These are phyloP conservation scores for Gymnopus androsaceus DNA, from an alignment of 1,284 basidiomycete genomes.

Conservation along the genomic window DNA sequence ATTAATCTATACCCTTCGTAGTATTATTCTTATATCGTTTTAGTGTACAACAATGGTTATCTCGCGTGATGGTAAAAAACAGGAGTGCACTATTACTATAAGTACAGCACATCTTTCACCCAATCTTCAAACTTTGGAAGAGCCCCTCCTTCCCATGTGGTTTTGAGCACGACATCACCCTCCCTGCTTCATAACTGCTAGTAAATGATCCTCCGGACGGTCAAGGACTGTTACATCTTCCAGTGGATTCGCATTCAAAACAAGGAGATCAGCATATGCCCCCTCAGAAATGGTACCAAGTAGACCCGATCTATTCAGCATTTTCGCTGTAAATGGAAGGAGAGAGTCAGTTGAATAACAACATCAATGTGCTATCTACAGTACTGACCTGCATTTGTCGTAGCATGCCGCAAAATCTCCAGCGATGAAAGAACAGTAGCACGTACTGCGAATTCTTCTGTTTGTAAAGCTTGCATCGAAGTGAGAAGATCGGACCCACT, in stretches of 20 bases:
- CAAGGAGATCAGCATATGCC: constrained; percentile 44
- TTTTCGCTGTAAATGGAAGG: constrained; percentile 26
- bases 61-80: too few relatives aligned
- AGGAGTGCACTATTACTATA: too few relatives aligned
- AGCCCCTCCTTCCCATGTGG: not conserved
- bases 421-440: constrained; percentile 37
- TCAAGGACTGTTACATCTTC: constrained; percentile 47
- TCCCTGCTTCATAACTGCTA: constrained; percentile 40
- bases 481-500: constrained; percentile 44
- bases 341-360: not conserved
- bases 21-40: too few relatives aligned
- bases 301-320: constrained; percentile 35
- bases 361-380: not conserved
- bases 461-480: constrained; percentile 42
- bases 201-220: constrained; percentile 37
- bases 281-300: constrained; percentile 39
- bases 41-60: too few relatives aligned
- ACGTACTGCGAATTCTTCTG: constrained; percentile 46
- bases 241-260: constrained; percentile 46
- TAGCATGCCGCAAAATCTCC: constrained; percentile 44
- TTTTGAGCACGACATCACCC: constrained; percentile 24
- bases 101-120: too few relatives aligned
- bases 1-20: too few relatives aligned
- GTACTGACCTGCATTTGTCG: constrained; percentile 40
- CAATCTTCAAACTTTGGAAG: not conserved